Base-by-base conservation (phyloP, 208 protist species). In the Trypanosoma cruzi region DNA sequence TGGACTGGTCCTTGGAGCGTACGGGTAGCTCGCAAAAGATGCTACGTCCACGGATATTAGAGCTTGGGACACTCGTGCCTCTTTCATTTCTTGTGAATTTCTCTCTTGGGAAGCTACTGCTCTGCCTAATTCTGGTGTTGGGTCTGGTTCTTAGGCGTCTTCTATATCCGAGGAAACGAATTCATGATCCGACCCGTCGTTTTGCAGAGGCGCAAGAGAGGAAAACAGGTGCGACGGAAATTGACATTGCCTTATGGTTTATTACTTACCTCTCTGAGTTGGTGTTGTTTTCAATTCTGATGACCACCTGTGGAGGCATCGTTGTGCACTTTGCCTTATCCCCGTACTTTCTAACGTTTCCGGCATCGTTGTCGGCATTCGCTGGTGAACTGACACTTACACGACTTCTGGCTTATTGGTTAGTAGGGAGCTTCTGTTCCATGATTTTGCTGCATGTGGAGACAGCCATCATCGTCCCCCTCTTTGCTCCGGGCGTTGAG, bases 401-500 rank as follows among this genome's bases (percentile, higher is more conserved):
- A 22, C 74, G 75, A 29, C 8, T 92, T 18, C 5, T 84, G 14
- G 20, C 82, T 4, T 95, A 95, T 72, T 90, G 85, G 85, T 24
- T 78, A 18, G 28, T 85, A 20, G 89, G 89, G 16, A 75, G 73
- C 16, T 28, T 81, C 32, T 80, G 73, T 26, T 80, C 80, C 29
- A 68, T 86, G 68, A 49, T 80, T 61, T 70, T 90, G 10, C 83
- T 88, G 54, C 64, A 71, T n/a, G 70, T 88, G 31, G 86, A 92
- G 66, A 40, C 72, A 37, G 77, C 32, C 0, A 69, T 92, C 7
- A 81, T 92, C 53, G 58, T 79, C 18, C 71, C 79, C 28, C 67
- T 95, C 42, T 95, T 95, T 73, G 84, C 85, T 26, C 82, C 83
- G 59, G 89, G 89, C n/a, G 89, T 95, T 3, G 86, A 95, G 28